Evolutionary conservation across 2,329 filamentous ascomycete species (phyloP).

Genomic region (Penicillium sp.): DNA sequence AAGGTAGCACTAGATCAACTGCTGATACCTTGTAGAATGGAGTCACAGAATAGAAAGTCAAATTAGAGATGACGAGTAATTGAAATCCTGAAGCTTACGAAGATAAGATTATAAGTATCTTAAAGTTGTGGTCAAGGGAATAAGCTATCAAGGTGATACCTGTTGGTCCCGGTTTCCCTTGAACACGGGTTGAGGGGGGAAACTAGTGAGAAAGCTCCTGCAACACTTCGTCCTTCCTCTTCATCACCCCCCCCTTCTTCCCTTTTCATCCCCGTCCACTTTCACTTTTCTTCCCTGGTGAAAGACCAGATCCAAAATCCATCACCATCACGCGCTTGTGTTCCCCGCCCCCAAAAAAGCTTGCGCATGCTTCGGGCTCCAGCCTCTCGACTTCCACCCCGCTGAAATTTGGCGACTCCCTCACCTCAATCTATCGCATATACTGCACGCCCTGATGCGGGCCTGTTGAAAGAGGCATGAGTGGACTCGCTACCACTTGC

Average conservation of each 20-base stretch:
- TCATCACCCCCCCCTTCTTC: not conserved
- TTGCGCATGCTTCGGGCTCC: conserved; percentile 7
- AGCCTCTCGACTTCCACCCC: conserved; percentile 6
- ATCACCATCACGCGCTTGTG: conserved; percentile 28
- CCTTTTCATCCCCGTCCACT: not conserved
- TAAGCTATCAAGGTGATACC: not conserved
- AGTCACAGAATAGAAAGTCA: not conserved
- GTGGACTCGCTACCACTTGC: conserved; percentile 42
- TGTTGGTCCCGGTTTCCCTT: not conserved
- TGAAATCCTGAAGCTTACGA: too few relatives aligned
- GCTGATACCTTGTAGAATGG: not conserved
- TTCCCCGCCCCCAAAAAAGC: conserved; percentile 17
- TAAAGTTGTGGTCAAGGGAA: not conserved
- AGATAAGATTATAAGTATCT: not conserved
- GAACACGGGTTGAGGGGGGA: not conserved
- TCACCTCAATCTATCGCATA: not conserved
- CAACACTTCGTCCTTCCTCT: conserved; percentile 32
- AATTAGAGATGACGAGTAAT: not conserved
- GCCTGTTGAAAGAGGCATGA: conserved; percentile 34
- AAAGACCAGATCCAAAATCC: not conserved
- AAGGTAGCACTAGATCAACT: not conserved
- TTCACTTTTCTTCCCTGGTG: conserved; percentile 1
- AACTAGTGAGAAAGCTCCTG: conserved; percentile 17
- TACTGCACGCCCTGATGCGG: conserved; percentile 23
- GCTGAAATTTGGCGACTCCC: conserved; percentile 1